Conservation (phyloP, 2,329 filamentous ascomycete genomes). For the Alternaria sp. region DNA sequence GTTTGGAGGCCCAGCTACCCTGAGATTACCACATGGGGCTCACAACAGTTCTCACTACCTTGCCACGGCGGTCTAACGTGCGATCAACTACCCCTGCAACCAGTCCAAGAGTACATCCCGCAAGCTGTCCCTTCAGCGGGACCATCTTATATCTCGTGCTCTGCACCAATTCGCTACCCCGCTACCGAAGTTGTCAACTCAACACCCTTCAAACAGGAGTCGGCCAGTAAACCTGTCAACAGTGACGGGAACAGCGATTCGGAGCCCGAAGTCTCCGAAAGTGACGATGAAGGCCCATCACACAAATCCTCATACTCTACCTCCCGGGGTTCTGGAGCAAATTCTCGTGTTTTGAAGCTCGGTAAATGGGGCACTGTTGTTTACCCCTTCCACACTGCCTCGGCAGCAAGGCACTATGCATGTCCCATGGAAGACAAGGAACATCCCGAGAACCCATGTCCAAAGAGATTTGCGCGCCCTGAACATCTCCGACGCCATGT, state of each 20-base stretch:
- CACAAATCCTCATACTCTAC: background rate
- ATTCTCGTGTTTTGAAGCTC: slow-evolving; percentile 19
- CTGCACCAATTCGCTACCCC: background rate
- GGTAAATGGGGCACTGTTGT: slow-evolving; percentile 22
- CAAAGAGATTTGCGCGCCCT: slow-evolving; percentile 24
- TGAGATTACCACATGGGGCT: slow-evolving; percentile 10
- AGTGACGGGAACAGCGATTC: slow-evolving; percentile 6
- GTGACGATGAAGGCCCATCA: background rate
- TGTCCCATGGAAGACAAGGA: slow-evolving; percentile 12
- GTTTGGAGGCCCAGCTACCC: slow-evolving; percentile 11
- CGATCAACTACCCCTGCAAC: slow-evolving; percentile 8
- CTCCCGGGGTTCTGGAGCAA: background rate
- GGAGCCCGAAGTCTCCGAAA: slow-evolving; percentile 2
- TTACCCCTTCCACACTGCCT: slow-evolving; percentile 4
- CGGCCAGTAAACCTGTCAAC: background rate
- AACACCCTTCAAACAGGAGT: background rate
- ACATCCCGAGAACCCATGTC: slow-evolving; percentile 12
- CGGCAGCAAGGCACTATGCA: slow-evolving; percentile 19
- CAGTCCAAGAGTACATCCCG: background rate
- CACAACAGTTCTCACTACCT: slow-evolving; percentile 7
- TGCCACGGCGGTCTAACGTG: slow-evolving; percentile 1
- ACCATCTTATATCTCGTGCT: background rate
- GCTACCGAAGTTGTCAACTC: background rate
- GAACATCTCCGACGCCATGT: slow-evolving; percentile 39
- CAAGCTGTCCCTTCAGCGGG: background rate